These are phyloP conservation scores for Aspergillus flavus DNA, from an alignment of 2,329 filamentous ascomycete genomes.

Conservation along the genomic window DNA sequence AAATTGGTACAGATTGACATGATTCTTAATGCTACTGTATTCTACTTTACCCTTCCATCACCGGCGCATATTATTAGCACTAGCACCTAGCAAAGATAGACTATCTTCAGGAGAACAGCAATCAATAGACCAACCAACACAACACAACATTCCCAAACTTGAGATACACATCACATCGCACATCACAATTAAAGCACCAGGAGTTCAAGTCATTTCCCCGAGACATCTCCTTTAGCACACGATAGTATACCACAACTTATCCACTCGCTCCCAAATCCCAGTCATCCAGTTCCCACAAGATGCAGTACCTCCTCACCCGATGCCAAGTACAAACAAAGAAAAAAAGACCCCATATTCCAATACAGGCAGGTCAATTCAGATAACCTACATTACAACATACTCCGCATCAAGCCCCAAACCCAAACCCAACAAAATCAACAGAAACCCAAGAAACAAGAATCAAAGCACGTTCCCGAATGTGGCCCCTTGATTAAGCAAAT, in stretches of 20 bases:
- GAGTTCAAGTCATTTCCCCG: neutral
- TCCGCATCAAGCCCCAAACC: no score
- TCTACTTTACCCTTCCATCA: neutral
- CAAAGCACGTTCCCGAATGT: no score
- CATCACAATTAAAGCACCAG: neutral
- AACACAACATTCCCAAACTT: neutral
- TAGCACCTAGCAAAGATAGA: neutral
- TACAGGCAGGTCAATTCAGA: neutral
- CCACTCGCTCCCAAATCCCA: neutral
- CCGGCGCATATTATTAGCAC: neutral
- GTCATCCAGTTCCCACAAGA: neutral
- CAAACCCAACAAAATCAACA: no score
- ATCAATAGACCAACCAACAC: neutral
- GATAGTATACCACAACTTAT: neutral
- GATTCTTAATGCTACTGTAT: slow-evolving; percentile 3
- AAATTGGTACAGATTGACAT: slow-evolving; percentile 9
- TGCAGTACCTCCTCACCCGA: no score
- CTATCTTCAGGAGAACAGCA: neutral
- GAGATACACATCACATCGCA: neutral
- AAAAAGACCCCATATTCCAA: neutral
- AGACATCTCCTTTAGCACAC: neutral
- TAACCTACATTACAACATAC: no score
- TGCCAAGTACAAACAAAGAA: no score
- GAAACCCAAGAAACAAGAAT: no score
- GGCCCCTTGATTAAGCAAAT: no score